Evolutionary conservation across 2,329 filamentous ascomycete species (phyloP).

Genomic region (Aureobasidium subglaciale): DNA sequence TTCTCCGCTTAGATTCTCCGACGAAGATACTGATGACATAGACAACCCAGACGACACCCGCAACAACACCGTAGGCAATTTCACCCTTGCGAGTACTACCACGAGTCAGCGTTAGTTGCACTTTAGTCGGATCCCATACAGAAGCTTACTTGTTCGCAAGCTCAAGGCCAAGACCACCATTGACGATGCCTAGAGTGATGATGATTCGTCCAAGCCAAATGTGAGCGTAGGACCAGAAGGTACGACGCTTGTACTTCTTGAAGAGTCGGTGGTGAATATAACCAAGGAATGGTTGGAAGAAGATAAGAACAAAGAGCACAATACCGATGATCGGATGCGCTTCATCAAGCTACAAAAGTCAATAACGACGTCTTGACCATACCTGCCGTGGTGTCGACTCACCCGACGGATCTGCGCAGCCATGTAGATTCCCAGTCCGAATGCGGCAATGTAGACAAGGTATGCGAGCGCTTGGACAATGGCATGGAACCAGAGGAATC

Average conservation of each 20-base stretch:
- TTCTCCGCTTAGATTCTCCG: constrained; percentile 23
- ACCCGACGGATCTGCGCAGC: constrained; percentile 32
- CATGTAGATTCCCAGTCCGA: constrained; percentile 46
- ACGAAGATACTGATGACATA: constrained; percentile 31
- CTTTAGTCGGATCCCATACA: not conserved
- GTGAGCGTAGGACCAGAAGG: constrained; percentile 34
- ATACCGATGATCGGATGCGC: constrained; percentile 51
- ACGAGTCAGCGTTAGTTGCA: not conserved
- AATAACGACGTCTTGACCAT: not conserved
- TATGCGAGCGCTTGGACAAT: constrained; percentile 44
- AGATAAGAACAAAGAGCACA: constrained; percentile 42
- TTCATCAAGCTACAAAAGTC: constrained; percentile 26
- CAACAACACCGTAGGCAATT: constrained; percentile 46
- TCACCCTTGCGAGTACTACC: constrained; percentile 8
- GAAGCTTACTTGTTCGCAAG: constrained; percentile 11
- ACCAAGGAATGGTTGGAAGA: constrained; percentile 50
- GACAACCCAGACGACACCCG: constrained; percentile 40
- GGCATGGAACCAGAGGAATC: constrained; percentile 39
- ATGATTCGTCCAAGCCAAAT: constrained; percentile 23
- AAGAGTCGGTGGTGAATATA: constrained; percentile 46
- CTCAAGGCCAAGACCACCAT: constrained; percentile 15
- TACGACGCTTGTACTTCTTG: constrained; percentile 40
- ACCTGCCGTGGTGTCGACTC: constrained; percentile 13
- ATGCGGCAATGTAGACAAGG: constrained; percentile 40
- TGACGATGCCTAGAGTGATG: constrained; percentile 16